Evolutionary conservation across 2,329 filamentous ascomycete species (phyloP).

Genomic region (Didymella arachidicola): DNA sequence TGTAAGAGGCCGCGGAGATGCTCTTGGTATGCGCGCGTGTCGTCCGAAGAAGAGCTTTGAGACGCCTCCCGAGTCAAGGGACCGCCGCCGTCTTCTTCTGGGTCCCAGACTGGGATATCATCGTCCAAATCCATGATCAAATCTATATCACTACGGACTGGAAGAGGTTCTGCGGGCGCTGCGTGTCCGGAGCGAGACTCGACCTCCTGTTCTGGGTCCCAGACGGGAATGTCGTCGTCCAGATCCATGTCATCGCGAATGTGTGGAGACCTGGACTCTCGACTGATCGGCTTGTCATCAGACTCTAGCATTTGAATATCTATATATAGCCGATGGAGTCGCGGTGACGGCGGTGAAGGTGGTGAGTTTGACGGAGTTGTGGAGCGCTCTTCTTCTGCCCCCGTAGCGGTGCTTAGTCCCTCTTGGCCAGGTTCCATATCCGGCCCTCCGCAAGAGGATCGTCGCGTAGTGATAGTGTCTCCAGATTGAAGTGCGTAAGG

Average conservation of each 20-base stretch:
- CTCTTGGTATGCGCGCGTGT: not conserved
- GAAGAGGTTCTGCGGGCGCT: too few relatives aligned
- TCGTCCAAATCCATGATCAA: too few relatives aligned
- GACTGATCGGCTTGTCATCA: not conserved
- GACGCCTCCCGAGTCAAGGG: too few relatives aligned
- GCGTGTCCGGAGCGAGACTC: too few relatives aligned
- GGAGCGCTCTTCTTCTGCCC: not conserved
- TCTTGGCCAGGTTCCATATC: too few relatives aligned
- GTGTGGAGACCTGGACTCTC: not conserved
- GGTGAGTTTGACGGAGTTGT: not conserved
- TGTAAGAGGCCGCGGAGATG: not conserved
- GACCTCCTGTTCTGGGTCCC: not conserved
- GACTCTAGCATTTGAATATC: not conserved
- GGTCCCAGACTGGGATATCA: too few relatives aligned
- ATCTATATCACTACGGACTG: too few relatives aligned
- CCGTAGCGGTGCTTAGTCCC: not conserved
- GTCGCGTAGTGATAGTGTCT: not conserved
- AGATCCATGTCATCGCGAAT: conserved; percentile 5
- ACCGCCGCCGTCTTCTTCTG: not conserved
- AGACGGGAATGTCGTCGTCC: not conserved
- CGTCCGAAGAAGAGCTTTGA: not conserved
- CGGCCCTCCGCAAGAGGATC: not conserved
- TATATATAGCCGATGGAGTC: not conserved
- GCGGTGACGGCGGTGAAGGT: not conserved
- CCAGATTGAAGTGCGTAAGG: not conserved